Base-by-base conservation (phyloP, 129 eudicot species). In the Mikania micrantha region DNA sequence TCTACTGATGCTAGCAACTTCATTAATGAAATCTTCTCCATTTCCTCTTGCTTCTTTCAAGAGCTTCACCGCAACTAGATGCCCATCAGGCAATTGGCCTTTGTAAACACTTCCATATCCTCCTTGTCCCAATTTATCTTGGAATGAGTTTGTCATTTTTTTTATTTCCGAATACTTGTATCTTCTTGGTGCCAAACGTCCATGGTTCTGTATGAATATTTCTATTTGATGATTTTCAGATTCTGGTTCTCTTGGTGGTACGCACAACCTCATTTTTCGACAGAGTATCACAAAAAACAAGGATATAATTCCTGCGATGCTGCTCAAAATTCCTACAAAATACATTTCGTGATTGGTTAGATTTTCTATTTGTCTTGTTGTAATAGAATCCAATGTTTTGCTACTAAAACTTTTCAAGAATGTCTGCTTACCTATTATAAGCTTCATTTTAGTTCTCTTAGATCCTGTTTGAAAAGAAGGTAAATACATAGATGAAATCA, bases 11-110 rank as follows among this genome's bases (percentile, higher is more conserved):
- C 79, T 74, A 13, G 79, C 61, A 15, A 74, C 73, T 29, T 73
- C 78, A 9, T 73, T 73, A 12, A 74, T 40, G 39, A 66, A 74
- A 39, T 74, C 79, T 74, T 66, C 40, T 28, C 73, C 73, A 10
- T 74, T 22, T 47, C 79, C 79, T 2, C 8, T 13, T 0, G 60
- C 39, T 29, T 20, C 41, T 7, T 3, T 16, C 27, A 74, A 58
- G 4, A 74, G 36, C 79, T 74, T 74, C 16, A 74, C 79, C 21
- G 73, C 79, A 66, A 74, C 79, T 8, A 65, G 49, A 12, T 29
- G 28, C 48, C 73, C 60, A 21, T 66, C 22, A 7, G 60, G 60
- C 47, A 74, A 16, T 54, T 66, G 19, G 4, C 79, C 73, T 42
- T 74, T 66, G 60, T 74, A 66, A 3, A 68, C 73, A 50, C 64